phyloP scores from a whole-genome alignment of 169 alveolate species.

The Ichthyophthirius multifiliis region DNA sequence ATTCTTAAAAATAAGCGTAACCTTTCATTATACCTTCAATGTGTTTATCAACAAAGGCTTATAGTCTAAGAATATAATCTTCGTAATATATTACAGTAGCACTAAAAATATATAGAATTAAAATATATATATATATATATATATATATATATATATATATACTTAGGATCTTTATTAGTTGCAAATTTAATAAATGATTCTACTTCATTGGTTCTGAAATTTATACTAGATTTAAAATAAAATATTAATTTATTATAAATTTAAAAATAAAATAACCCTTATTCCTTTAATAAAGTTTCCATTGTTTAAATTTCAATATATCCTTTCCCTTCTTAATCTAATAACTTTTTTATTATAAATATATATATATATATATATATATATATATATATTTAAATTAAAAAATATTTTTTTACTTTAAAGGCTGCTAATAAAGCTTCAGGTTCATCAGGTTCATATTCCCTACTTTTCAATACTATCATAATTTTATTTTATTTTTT shows the following conservation, averaged over 20 bases:
- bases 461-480: slow-evolving; percentile 50
- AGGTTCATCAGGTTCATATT: slow-evolving; percentile 80
- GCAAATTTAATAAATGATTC: slow-evolving; percentile 58
- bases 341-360: slow-evolving; percentile 9
- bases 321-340: slow-evolving; percentile 84
- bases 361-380: neutral
- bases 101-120: neutral
- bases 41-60: slow-evolving; percentile 64
- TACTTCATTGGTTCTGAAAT: slow-evolving; percentile 66
- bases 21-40: slow-evolving; percentile 51
- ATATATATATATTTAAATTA: neutral
- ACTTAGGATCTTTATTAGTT: slow-evolving; percentile 53
- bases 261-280: slow-evolving; percentile 33
- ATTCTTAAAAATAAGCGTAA: slow-evolving; percentile 39
- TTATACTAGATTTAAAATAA: slow-evolving; percentile 17
- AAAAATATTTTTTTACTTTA: slow-evolving; percentile 13
- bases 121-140: neutral
- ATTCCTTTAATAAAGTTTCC: slow-evolving; percentile 50
- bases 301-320: slow-evolving; percentile 71
- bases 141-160: neutral
- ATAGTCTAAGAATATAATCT: slow-evolving; percentile 74
- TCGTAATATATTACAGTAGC: slow-evolving; percentile 69
- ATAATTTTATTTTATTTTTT: neutral
- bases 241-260: neutral
- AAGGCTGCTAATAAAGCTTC: slow-evolving; percentile 83